Evolutionary conservation across 2,329 filamentous ascomycete species (phyloP), one percentile per base, ranked within the genome.

Genomic region (Amesomyces nigricolor): DNA sequence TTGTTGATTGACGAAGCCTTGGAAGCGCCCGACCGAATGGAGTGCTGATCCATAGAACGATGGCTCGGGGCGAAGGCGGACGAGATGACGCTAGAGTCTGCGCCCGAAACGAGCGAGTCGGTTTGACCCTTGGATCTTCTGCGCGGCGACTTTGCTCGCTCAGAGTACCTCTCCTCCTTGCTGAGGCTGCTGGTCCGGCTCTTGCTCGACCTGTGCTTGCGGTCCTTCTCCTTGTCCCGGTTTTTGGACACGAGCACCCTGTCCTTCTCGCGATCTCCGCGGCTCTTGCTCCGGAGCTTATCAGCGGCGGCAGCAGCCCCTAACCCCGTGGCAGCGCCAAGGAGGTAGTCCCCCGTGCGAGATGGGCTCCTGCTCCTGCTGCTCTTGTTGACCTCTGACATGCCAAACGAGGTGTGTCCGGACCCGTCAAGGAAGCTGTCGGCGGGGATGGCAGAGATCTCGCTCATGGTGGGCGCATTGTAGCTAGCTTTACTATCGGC

Each of bases 1-100:
- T 96, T 96, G 72, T 95, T 95, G 68, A 95, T 89, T 0, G 89
- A 92, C 3, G 89, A 89, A 22, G 74, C 71, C 19, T 74, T 75
- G 29, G 80, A 82, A 22, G 71, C 71, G 7, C 71, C 73, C 0
- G 77, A 79, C 53, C 74, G 75, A 57, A 75, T 70, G 35, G 79
- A 80, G 66, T 80, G 75, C 58, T 78, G 75, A 61, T 82, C 79
- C 56, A 76, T 70, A 0, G 80, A 82, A 45, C 78, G 77, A 62
- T 83, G 79, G 66, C 76, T 81, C 35, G 76, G 72, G 6, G 78
- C 73, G 16, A 80, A 56, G 61, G 76, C 75, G 43, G 79, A 81
- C 11, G 79, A 82, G 53, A 82, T 64, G 42, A 78, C 66, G 65
- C 77, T 81, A 37, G 80, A 80, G 52, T 83, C 80, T 30, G 72